Evolutionary conservation across 352 stramenopile species (phyloP), one percentile per base, ranked within the genome.

Genomic region (Globisporangium megalacanthum): DNA sequence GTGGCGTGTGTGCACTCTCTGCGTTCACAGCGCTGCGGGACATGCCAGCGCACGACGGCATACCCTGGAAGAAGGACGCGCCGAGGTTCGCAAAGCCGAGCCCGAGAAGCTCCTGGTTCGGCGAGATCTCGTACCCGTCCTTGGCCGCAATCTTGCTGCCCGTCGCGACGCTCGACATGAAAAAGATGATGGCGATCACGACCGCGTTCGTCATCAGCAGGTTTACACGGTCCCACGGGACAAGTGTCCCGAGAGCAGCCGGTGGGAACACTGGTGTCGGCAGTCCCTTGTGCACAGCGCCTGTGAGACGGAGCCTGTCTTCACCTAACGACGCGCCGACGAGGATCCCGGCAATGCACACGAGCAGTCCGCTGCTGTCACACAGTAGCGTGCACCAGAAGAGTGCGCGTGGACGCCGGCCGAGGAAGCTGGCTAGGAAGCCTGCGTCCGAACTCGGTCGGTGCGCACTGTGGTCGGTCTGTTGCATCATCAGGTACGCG

Each of bases 131-230:
- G 60, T 92, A 91, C 9, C 79, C 82, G 61, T 89, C 83, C 37
- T 90, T 86, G 6, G 77, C 77, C 0, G 90, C 89, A 17, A 97
- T 61, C 44, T 83, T 78, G 56, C 95, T 96, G 35, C 82, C 87
- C 52, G 96, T 95, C 4, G 88, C 87, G 65, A 97, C 79, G 45
- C 84, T 96, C 59, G 94, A 87, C 78, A 97, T 96, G 74, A 97
- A 98, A 22, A 88, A 90, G n/a, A 98, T 79, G 60, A 97, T 75
- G 1, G 76, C 74, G 58, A 96, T 96, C 41, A 77, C 79, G 9
- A 95, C 51, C 1, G 88, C 80, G 51, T 92, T 75, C 36, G 76
- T 60, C n/a, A 92, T 62, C 6, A 98, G 63, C 19, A 77, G 58
- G 35, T 77, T 66, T 11, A 93, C 52, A 4, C 73, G 65, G 33